Evolutionary conservation across 495 filamentous ascomycete species (phyloP).

Genomic region (Hyaloscypha finlandica): DNA sequence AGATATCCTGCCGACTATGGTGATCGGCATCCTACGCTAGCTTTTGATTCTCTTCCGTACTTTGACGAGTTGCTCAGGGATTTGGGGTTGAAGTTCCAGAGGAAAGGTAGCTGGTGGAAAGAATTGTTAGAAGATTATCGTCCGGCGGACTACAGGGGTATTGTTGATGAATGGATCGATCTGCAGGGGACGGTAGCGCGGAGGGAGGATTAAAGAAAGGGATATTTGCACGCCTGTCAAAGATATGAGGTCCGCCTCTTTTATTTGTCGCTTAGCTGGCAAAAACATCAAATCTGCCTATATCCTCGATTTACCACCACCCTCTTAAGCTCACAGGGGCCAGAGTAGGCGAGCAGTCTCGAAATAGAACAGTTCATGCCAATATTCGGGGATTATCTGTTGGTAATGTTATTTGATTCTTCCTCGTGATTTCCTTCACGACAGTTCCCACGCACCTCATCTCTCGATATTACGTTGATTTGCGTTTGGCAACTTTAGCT

Average conservation of each 20-base stretch:
- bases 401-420: too few relatives aligned
- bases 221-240: neutral
- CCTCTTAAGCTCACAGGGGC: too few relatives aligned
- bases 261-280: too few relatives aligned
- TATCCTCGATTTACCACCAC: too few relatives aligned
- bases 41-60: slow-evolving; percentile 79
- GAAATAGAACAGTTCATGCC: too few relatives aligned
- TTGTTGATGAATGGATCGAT: slow-evolving; percentile 57
- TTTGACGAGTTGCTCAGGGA: slow-evolving; percentile 50
- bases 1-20: slow-evolving; percentile 67
- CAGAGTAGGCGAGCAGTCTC: too few relatives aligned
- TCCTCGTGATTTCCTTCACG: too few relatives aligned
- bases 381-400: too few relatives aligned
- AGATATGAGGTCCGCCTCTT: neutral
- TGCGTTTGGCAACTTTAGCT: too few relatives aligned
- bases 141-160: slow-evolving; percentile 59
- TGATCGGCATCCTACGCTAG: slow-evolving; percentile 64
- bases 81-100: slow-evolving; percentile 20
- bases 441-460: too few relatives aligned
- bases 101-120: slow-evolving; percentile 36
- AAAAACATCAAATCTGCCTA: too few relatives aligned
- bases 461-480: too few relatives aligned
- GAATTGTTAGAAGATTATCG: slow-evolving; percentile 59
- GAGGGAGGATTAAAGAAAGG: neutral
- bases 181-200: neutral